Evolutionary conservation across 2,329 filamentous ascomycete genomes (phyloP).

Genomic region (Gnomoniopsis sp.): DNA sequence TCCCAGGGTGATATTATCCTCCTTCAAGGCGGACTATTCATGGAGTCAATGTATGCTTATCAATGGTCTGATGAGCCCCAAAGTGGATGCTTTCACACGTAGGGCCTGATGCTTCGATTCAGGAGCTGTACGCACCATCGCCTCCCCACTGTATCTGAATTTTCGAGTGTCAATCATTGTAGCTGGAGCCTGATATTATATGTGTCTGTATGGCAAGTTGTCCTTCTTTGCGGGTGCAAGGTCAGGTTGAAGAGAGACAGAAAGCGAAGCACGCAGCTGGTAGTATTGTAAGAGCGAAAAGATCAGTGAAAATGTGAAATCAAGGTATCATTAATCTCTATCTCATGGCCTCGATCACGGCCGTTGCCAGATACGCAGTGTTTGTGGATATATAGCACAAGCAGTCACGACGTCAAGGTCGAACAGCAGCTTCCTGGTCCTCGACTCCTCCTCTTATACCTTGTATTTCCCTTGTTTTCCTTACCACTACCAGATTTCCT

Average conservation of each 20-base stretch:
- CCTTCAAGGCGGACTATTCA: background rate
- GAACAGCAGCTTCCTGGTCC: background rate
- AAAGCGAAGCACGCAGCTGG: no score
- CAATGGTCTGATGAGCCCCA: no score
- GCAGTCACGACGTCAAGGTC: background rate
- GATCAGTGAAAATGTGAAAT: no score
- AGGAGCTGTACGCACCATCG: background rate
- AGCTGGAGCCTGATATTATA: background rate
- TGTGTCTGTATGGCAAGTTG: no score
- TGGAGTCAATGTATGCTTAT: background rate
- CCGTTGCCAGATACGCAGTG: background rate
- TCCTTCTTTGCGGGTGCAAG: no score
- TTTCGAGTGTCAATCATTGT: background rate
- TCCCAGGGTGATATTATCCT: background rate
- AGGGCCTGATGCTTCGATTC: background rate
- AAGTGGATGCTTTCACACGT: no score
- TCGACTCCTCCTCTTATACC: no score
- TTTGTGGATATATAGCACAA: background rate
- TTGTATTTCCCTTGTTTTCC: no score
- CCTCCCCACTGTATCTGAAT: background rate
- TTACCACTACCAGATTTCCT: no score
- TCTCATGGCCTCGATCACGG: background rate
- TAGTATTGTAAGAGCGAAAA: no score
- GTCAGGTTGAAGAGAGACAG: no score
- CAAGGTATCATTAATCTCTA: no score